phyloP scores from a whole-genome alignment of 257 asterid genomes.

The Solanum sitiens region DNA sequence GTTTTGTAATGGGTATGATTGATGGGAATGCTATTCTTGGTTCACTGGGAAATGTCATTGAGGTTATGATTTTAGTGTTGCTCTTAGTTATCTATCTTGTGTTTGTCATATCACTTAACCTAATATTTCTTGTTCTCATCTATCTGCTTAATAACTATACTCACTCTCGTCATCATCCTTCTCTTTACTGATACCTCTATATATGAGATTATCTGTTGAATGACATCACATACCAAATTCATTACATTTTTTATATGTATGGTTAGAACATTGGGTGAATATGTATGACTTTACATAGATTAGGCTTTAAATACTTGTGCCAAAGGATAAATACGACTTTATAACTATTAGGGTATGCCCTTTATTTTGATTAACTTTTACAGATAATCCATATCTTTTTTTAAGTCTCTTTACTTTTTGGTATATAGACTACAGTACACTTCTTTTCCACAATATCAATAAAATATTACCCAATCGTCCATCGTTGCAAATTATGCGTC shows the following conservation, averaged over 20 bases:
- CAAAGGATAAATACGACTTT: neutral
- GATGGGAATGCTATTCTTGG: too few species aligned
- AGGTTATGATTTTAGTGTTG: too few species aligned
- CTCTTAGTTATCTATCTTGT: too few species aligned
- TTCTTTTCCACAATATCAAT: neutral
- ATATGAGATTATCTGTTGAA: neutral
- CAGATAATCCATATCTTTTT: neutral
- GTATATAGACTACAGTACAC: neutral
- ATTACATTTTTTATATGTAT: neutral
- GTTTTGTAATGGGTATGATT: too few species aligned
- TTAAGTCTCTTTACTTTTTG: neutral
- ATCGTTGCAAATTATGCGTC: neutral
- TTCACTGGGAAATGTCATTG: too few species aligned
- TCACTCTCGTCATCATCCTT: neutral
- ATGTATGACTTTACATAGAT: neutral
- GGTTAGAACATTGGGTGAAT: neutral
- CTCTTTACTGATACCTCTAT: neutral
- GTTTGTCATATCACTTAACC: too few species aligned
- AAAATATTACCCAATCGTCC: neutral
- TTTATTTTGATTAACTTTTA: neutral
- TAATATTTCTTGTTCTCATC: neutral
- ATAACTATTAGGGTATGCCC: neutral
- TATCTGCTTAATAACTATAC: neutral
- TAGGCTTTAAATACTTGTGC: neutral
- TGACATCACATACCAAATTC: neutral